phyloP scores from a whole-genome alignment of 768 basidiomycete genomes.

The Lactarius psammicola region DNA sequence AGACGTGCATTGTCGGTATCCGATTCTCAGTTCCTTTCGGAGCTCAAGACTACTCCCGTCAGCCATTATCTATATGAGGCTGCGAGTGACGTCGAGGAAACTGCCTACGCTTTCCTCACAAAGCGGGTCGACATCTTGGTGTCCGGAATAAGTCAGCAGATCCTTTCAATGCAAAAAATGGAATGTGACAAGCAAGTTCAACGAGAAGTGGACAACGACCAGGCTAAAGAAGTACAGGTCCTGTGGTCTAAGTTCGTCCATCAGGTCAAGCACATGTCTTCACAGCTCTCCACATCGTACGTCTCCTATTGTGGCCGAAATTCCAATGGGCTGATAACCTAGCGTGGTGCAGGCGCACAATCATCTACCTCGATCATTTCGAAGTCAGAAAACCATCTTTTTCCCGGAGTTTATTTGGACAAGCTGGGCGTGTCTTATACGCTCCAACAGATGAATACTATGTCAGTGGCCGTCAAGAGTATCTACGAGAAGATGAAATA shows the following conservation, averaged over 20 bases:
- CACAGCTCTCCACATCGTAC: background rate
- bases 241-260: background rate
- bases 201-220: background rate
- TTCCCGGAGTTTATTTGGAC: background rate
- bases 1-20: background rate
- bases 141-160: background rate
- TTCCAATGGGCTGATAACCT: background rate
- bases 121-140: background rate
- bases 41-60: background rate
- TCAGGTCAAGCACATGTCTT: background rate
- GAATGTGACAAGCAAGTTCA: slow-evolving; percentile 6
- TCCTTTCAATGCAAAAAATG: slow-evolving; percentile 1
- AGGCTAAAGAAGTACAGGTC: background rate
- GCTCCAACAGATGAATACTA: background rate
- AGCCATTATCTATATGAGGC: background rate
- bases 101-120: background rate
- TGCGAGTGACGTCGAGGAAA: background rate
- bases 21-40: slow-evolving; percentile 11
- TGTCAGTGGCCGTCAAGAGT: background rate
- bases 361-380: background rate
- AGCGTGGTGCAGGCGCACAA: background rate
- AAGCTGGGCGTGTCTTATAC: background rate
- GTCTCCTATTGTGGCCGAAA: background rate
- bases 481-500: background rate
- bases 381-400: background rate